Evolutionary conservation across 2,329 filamentous ascomycete genomes (phyloP).

Genomic region (Gliomastix tumulicola): DNA sequence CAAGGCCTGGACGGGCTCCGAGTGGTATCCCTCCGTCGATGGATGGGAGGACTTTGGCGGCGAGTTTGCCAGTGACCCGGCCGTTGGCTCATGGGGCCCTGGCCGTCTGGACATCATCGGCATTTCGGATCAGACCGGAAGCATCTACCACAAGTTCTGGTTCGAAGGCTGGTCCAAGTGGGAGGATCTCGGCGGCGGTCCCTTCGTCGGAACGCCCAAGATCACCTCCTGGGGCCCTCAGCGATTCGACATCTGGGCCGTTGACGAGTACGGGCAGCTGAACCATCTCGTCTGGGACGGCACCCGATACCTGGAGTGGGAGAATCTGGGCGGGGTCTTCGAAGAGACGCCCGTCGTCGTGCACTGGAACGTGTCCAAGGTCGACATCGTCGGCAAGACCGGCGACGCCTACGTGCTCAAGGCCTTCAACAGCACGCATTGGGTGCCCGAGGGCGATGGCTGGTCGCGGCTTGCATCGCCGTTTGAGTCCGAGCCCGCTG

Average conservation of each 20-base stretch:
- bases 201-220: background rate
- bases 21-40: background rate
- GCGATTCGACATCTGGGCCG: conserved; percentile 3
- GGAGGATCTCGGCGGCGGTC: background rate
- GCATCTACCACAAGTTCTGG: background rate
- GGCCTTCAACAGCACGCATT: conserved; percentile 1
- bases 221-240: conserved; percentile 3
- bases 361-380: conserved; percentile 2
- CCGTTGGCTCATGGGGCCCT: background rate
- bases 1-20: background rate
- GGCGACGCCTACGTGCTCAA: conserved; percentile 1
- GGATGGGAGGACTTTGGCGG: background rate
- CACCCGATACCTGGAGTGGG: conserved; percentile 1
- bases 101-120: background rate
- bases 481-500: conserved; percentile 1
- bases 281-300: conserved; percentile 5
- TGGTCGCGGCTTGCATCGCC: background rate
- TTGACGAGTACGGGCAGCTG: background rate
- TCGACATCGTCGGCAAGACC: conserved; percentile 3
- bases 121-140: background rate
- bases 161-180: background rate
- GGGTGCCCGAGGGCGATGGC: too few species aligned
- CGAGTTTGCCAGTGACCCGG: conserved; percentile 20
- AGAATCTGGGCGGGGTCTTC: conserved; percentile 2
- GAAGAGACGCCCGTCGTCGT: background rate